Base-by-base conservation (phyloP, 2,329 filamentous ascomycete species). In the Paecilomyces dactylethromorphus region DNA sequence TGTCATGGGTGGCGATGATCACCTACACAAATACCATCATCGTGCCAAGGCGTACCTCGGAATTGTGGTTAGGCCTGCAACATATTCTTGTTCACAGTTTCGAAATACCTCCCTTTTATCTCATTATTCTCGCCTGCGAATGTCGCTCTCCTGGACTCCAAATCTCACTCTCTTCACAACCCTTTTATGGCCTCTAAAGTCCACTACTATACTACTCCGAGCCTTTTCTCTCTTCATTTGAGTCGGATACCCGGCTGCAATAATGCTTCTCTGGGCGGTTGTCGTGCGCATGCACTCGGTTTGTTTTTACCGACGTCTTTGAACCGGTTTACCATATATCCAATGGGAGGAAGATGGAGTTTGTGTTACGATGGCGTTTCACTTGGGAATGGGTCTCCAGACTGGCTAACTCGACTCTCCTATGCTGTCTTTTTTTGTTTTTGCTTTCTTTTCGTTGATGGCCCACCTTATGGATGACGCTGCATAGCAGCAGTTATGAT, bases 261-360 rank as follows among this genome's bases (percentile, higher is more conserved):
- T 60, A 29, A 32, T 61, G 53, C 59, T 56, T 52, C 59, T 59
- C 54, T 58, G 56, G 54, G 58, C 58, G 35, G 54, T 61, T 58
- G 55, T 51, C 62, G 53, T 60, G 55, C 39, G 51, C 39, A 62
- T 59, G 26, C 12, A 15, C 21, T 21, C 50, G 10, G 21, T 52
- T 18, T 18, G 21, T 15, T 24, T 52, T 22, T 21, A 52, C 50
- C 15, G 26, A 52, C 50, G 50, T 52, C 15, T 55, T 59, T 52
- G 53, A 56, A 57, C 56, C 22, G 45, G 52, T 58, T 56, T 58
- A 57, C 62, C 58, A 63, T 65, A 69, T 68, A 69, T 68, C 64
- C 63, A 53, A 62, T 57, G 57, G 58, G 58, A 65, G 58, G 45
- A 61, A 59, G 69, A 69, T 58, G 66, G 62, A 64, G 59, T 62